These are phyloP conservation scores for Xylaria sp. DNA, from an alignment of 2,329 filamentous ascomycete genomes.

Conservation along the genomic window DNA sequence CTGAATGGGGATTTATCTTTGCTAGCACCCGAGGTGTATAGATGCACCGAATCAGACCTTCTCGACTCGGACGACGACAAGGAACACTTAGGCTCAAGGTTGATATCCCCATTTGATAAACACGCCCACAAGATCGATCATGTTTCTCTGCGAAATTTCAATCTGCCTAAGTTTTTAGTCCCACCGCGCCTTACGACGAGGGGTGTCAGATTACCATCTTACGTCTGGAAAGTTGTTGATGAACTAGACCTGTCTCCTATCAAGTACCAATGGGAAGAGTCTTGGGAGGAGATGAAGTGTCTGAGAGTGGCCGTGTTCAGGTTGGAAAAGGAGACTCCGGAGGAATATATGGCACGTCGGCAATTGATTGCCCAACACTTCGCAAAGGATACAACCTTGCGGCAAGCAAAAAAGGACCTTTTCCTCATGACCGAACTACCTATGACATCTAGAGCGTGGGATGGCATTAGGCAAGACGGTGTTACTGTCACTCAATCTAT, in stretches of 20 bases:
- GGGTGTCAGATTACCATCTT: neutral
- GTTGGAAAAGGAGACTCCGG: slow-evolving; percentile 2
- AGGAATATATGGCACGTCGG: neutral
- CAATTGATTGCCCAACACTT: neutral
- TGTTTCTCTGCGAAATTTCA: neutral
- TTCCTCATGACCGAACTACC: neutral
- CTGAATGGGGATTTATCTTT: slow-evolving; percentile 10
- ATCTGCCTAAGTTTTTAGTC: neutral
- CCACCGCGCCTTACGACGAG: neutral
- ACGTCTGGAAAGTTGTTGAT: slow-evolving; percentile 5
- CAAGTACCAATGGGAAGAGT: neutral
- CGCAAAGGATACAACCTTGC: neutral
- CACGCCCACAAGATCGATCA: neutral
- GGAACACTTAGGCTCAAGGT: neutral
- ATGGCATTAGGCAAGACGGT: neutral
- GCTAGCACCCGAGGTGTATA: slow-evolving; percentile 8
- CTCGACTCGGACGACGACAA: neutral
- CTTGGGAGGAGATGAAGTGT: slow-evolving; percentile 6
- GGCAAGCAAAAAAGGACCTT: neutral
- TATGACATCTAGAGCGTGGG: neutral
- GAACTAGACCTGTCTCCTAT: slow-evolving; percentile 1
- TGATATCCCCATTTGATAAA: neutral
- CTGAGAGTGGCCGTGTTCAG: neutral
- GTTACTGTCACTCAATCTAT: neutral
- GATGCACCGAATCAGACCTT: neutral